Evolutionary conservation across 208 protist genomes (phyloP).

Genomic region (Leishmania major): DNA sequence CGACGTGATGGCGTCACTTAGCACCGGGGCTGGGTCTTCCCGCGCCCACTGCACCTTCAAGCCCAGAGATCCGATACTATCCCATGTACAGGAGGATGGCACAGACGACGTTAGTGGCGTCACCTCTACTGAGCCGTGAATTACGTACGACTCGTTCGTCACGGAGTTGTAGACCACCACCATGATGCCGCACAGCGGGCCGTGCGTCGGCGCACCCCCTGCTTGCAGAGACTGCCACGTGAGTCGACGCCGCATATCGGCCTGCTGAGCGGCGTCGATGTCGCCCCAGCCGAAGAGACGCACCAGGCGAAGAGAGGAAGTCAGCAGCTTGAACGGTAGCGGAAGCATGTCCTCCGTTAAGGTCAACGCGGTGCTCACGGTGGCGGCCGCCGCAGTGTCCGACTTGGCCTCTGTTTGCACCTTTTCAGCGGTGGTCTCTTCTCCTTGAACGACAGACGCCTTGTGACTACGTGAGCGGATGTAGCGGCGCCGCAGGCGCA

Average conservation of each 20-base stretch:
- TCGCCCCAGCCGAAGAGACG: slow-evolving; percentile 74
- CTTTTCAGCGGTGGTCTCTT: background rate
- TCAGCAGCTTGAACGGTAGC: slow-evolving; percentile 66
- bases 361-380: slow-evolving; percentile 17
- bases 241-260: slow-evolving; percentile 27
- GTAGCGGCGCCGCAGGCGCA: slow-evolving; percentile 42
- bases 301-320: slow-evolving; percentile 83
- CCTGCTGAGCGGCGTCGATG: slow-evolving; percentile 31
- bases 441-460: background rate
- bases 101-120: slow-evolving; percentile 1
- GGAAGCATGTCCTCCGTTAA: slow-evolving; percentile 46
- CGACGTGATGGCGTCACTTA: slow-evolving; percentile 65
- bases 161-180: slow-evolving; percentile 62
- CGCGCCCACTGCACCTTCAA: slow-evolving; percentile 28
- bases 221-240: slow-evolving; percentile 32
- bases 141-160: slow-evolving; percentile 49
- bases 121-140: slow-evolving; percentile 35
- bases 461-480: background rate
- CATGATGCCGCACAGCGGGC: slow-evolving; percentile 41
- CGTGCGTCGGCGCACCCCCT: slow-evolving; percentile 15
- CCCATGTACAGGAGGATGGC: background rate
- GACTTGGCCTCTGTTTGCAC: background rate
- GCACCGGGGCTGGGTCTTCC: slow-evolving; percentile 32
- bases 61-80: slow-evolving; percentile 1
- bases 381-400: background rate